These are phyloP conservation scores for Plantago elongata DNA, from an alignment of 257 asterid species.

Conservation along the genomic window DNA sequence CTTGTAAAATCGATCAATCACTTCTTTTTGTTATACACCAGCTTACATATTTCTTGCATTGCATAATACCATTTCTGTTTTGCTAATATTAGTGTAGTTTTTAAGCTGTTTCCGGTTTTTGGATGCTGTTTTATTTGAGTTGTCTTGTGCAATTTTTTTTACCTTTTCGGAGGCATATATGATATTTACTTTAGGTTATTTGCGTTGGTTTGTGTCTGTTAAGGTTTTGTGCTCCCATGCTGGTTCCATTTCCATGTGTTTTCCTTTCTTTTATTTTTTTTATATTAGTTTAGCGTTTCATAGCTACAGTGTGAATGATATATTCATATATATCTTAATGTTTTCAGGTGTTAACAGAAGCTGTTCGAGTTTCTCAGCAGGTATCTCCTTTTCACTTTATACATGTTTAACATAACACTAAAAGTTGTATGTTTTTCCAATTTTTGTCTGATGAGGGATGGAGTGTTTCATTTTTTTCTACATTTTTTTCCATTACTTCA, in stretches of 20 bases:
- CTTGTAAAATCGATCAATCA: constrained; percentile 15
- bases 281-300: constrained; percentile 1
- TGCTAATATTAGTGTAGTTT: neutral
- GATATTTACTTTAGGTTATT: neutral
- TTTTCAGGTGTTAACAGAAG: constrained; percentile 89
- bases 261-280: constrained; percentile 2
- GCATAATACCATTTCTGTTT: neutral
- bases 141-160: neutral
- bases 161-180: constrained; percentile 11
- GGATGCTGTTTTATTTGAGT: constrained; percentile 5
- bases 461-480: constrained; percentile 1
- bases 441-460: constrained; percentile 15
- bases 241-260: neutral
- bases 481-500: neutral
- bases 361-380: constrained; percentile 96
- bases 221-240: neutral
- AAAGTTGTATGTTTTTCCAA: constrained; percentile 1
- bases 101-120: constrained; percentile 18
- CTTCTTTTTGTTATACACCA: constrained; percentile 1
- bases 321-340: constrained; percentile 14
- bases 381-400: constrained; percentile 29
- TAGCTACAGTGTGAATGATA: neutral
- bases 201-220: neutral
- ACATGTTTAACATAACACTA: neutral
- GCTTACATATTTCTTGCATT: neutral